Evolutionary conservation across 305 asterid species (phyloP).

Genomic region (Solanum chacoense): DNA sequence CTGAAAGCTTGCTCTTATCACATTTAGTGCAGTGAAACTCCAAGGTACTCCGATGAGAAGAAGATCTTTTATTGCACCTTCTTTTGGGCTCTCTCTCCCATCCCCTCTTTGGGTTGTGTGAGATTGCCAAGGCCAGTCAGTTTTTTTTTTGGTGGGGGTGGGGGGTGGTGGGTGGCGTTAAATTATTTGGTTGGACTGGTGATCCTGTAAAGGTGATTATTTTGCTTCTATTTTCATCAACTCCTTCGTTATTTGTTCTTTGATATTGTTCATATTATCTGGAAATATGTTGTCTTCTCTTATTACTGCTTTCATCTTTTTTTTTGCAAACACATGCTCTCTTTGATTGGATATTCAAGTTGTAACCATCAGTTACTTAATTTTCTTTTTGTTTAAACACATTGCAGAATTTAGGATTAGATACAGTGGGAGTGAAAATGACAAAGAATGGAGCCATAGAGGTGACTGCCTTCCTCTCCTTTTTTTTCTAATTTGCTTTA

Average conservation of each 20-base stretch:
- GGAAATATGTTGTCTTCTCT: not conserved
- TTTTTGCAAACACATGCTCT: not conserved
- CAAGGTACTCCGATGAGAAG: not conserved
- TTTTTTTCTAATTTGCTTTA: not conserved
- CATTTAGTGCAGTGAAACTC: not conserved
- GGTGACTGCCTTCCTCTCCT: slow-evolving; percentile 25
- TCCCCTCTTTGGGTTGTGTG: not conserved
- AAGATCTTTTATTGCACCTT: not conserved
- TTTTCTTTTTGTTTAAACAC: slow-evolving; percentile 4
- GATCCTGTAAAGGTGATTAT: not conserved
- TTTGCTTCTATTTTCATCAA: not conserved
- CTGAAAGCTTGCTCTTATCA: not conserved
- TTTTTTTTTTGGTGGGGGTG: not conserved
- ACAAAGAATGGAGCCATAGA: slow-evolving; percentile 76
- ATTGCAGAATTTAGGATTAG: slow-evolving; percentile 81
- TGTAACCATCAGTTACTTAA: not conserved
- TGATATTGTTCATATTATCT: not conserved
- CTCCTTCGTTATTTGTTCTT: not conserved
- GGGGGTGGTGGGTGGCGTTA: not conserved
- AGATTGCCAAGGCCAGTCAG: not conserved
- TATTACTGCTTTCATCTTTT: not conserved
- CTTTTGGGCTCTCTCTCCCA: not conserved
- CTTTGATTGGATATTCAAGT: not conserved
- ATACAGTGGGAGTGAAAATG: slow-evolving; percentile 72
- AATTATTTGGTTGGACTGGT: not conserved